These are phyloP conservation scores for Trichoderma brevicompactum DNA, from an alignment of 2,329 filamentous ascomycete species.

Conservation along the genomic window DNA sequence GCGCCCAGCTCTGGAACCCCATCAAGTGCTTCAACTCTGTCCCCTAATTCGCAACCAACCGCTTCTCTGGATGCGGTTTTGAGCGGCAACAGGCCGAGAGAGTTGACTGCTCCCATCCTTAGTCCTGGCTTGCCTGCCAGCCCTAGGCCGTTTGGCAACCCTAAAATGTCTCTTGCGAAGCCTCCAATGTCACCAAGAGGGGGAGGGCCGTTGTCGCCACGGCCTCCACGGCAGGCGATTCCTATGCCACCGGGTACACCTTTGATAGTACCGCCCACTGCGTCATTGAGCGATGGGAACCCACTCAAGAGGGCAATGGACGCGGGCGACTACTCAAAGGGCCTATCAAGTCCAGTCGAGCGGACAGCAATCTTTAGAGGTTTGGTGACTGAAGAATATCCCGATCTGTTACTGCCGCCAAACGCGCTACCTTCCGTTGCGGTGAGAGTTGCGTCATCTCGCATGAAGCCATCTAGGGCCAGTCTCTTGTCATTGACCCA, in stretches of 20 bases:
- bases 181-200: constrained; percentile 69
- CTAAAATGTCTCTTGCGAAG: constrained; percentile 57
- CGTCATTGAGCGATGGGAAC: constrained; percentile 26
- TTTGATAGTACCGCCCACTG: constrained; percentile 53
- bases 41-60: constrained; percentile 45
- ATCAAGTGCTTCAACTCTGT: constrained; percentile 44
- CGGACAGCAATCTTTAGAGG: constrained; percentile 70
- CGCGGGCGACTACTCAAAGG: constrained; percentile 40
- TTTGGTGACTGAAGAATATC: constrained; percentile 82
- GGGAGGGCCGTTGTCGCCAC: constrained; percentile 68
- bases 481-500: constrained; percentile 81
- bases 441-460: constrained; percentile 87
- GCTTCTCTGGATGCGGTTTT: constrained; percentile 60
- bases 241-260: constrained; percentile 73
- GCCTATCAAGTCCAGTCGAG: constrained; percentile 46
- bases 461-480: constrained; percentile 88
- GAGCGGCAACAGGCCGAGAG: constrained; percentile 43
- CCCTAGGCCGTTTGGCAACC: constrained; percentile 60
- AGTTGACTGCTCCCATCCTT: constrained; percentile 51
- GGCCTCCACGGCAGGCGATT: constrained; percentile 73
- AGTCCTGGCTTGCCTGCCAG: constrained; percentile 65
- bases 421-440: constrained; percentile 86
- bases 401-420: constrained; percentile 81
- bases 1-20: constrained; percentile 41
- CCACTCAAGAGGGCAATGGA: constrained; percentile 27